Evolutionary conservation across 106 monocot genomes (phyloP), one percentile per base, ranked within the genome.

Genomic region (Apostasia ramifera): DNA sequence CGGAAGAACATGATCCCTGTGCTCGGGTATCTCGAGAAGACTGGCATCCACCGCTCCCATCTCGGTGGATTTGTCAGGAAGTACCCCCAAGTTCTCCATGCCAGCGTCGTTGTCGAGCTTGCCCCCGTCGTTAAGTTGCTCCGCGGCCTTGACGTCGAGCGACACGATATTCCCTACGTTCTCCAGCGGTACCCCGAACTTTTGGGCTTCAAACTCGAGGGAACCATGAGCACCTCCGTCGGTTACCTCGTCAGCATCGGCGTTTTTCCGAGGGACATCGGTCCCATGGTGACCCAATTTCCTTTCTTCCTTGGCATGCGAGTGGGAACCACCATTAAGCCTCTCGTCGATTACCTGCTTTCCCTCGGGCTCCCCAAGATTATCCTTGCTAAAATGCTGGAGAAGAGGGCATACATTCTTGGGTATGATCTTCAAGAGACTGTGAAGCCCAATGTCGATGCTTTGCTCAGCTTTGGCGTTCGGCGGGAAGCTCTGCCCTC

Each of bases 151-250:
- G 95, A 97, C 69, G 84, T 97, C 40, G 84, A 89, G 72, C 78
- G 81, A 13, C 55, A 14, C 37, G 92, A 89, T 63, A 59, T 97
- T 6, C 84, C 92, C 2, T 77, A 81, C 47, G 95, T 97, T 47
- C 77, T 97, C 3, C 80, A 89, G 69, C 78, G 77, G 59, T 97
- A 82, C 62, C 95, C 92, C 3, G 92, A 97, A 52, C 41, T 97
- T 11, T 81, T 97, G 13, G 89, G 95, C 1, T 92, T 97, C 79
- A 97, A 97, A 74, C 77, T 84, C 5, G 95, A 97, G 61, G 95
- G 95, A 1, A 97, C 95, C 11, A 97, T 97, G 86, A 97, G 95
- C 78, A 97, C 95, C 8, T 91, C 88, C 3, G 89, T 97, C 9
- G 95, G 86, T 1, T 97, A 89, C 61, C 76, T 97, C 44, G 86